Base-by-base conservation (phyloP, 441 rosid genomes). In the Adansonia gregorii region DNA sequence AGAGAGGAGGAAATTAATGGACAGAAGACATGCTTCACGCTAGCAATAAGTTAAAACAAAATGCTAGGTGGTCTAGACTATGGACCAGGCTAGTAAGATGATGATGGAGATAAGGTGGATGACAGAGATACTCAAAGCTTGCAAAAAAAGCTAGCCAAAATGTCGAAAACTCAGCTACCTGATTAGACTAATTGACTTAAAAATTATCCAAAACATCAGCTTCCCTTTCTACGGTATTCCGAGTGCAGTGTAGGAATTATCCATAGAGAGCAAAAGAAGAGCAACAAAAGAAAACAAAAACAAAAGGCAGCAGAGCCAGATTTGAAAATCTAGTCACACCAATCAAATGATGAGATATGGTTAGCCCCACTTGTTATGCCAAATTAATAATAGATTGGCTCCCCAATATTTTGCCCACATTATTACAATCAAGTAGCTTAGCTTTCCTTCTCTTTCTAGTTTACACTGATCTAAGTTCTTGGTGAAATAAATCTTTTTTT, bases 71-170 rank as follows among this genome's bases (percentile, higher is more conserved):
- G 72, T 67, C 75, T 31, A 31, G 35, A 31, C 35, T 31, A 31
- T 76, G 74, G 67, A 65, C 74, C 77, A 76, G 64, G 55, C 60
- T 70, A 55, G 49, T 27, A 46, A 52, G 82, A 52, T 12, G 22
- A 46, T 10, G 55, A 24, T 68, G 12, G n/a, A 43, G 12, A 20
- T 19, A 1, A 3, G 43, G 60, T 63, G 79, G 69, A 65, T 58
- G 83, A 58, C 83, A 76, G 77, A 49, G 24, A 58, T 41, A 15
- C 35, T 59, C 45, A 58, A 76, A 72, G 65, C 58, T 72, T 15
- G 15, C 4, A 31, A 31, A 63, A 64, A 72, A 51, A 39, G 12
- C 9, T 49, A 39, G 75, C 64, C 27, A 66, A 66, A 66, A 39
- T 43, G 27, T 43, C 45, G 52, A 73, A 49, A 67, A 52, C 35